Conservation (phyloP, 345 rosid genomes). For the Trapa incisa region DNA sequence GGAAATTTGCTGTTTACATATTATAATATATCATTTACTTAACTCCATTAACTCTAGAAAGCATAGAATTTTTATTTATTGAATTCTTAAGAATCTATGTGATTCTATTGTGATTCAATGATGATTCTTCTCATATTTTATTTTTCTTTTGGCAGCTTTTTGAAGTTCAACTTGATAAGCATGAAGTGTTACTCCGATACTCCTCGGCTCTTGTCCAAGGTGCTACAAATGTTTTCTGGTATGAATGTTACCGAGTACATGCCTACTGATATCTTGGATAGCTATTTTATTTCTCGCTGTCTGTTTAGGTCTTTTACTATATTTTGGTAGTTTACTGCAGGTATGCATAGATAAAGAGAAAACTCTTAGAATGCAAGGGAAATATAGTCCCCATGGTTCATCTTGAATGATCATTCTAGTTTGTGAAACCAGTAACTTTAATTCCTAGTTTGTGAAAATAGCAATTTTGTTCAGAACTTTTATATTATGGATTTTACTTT, state of each 20-base stretch:
- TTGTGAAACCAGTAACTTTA: not conserved
- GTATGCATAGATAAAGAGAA: not conserved
- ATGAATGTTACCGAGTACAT: conserved; percentile 17
- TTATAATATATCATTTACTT: not conserved
- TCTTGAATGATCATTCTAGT: not conserved
- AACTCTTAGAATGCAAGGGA: not conserved
- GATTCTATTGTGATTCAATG: not conserved
- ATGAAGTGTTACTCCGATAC: conserved; percentile 70
- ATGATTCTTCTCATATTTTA: not conserved
- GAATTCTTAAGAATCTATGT: not conserved
- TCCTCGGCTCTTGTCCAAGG: conserved; percentile 98
- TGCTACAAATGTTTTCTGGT: conserved; percentile 97
- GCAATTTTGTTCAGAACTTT: not conserved
- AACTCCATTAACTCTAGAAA: not conserved
- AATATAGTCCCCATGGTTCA: not conserved
- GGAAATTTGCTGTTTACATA: not conserved
- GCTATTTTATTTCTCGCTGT: not conserved
- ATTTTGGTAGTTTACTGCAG: not conserved
- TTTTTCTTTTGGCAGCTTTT: conserved; percentile 46
- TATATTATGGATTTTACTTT: not conserved
- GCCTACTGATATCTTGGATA: not conserved
- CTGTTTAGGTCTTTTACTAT: not conserved
- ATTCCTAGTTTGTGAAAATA: not conserved
- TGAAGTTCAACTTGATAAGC: conserved; percentile 63
- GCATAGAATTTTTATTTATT: not conserved